Conservation (phyloP, 441 rosid genomes). For the Adansonia grandidieri region DNA sequence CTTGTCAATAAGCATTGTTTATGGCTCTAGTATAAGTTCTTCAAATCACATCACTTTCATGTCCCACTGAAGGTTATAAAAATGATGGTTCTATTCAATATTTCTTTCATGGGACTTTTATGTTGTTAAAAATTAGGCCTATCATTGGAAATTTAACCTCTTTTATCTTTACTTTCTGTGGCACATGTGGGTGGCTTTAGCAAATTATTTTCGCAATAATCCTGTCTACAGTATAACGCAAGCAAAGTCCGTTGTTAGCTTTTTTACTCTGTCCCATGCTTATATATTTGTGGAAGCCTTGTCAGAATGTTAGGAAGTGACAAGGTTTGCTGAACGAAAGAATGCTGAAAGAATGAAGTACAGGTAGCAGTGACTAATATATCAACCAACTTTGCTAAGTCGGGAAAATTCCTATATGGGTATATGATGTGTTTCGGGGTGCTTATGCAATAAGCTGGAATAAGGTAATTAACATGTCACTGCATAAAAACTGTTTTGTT, state of each 20-base stretch:
- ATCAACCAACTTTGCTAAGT: not conserved
- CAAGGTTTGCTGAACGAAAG: not conserved
- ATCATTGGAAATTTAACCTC: not conserved
- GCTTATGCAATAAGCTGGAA: not conserved
- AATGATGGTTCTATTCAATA: not conserved
- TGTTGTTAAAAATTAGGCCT: constrained; percentile 10
- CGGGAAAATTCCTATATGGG: not conserved
- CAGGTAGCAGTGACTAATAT: not conserved
- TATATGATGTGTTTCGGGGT: not conserved
- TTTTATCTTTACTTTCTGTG: not conserved
- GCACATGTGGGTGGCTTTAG: not conserved
- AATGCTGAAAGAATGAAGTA: not conserved
- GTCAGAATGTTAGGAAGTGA: not conserved
- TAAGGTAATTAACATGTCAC: not conserved
- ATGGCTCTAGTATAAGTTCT: not conserved
- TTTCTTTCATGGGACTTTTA: constrained; percentile 1
- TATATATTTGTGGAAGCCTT: not conserved
- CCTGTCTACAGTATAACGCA: not conserved
- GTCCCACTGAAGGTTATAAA: not conserved
- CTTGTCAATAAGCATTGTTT: constrained; percentile 15
- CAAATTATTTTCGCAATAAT: not conserved
- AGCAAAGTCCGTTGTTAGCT: not conserved
- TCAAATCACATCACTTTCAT: not conserved
- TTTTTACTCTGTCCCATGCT: not conserved
- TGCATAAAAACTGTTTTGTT: not conserved